Evolutionary conservation across 345 rosid genomes (phyloP), one percentile per base, ranked within the genome.

Genomic region (Salix caprea): DNA sequence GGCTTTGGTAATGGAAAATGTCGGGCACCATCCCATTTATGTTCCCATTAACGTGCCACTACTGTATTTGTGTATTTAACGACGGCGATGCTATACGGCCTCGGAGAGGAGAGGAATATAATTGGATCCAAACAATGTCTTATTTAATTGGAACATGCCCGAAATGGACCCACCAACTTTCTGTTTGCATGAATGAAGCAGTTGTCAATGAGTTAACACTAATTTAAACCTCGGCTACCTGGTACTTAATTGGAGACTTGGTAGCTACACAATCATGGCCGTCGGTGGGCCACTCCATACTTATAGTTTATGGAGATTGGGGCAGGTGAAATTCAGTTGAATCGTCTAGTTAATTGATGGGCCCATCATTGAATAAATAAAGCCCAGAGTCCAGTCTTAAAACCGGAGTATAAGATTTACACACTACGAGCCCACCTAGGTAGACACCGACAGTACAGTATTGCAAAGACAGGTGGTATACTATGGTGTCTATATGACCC

Each of bases 71-170:
- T 19, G n/a, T 10, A 21, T 54, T n/a, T 21, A 21, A 40, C 44
- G 44, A 40, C 8, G 44, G 44, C 44, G 56, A 18, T 6, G 56
- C 56, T 18, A 50, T 50, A 16, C 56, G 56, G 3, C 44, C 44
- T 40, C 16, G 50, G 14, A 46, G 6, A 3, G 50, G 6, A 5
- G 56, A 50, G 18, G 56, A 72, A 4, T 18, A 30, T 30, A 54
- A 52, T 19, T n/a, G 66, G 21, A 21, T 52, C 30, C 56, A 71
- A 46, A 73, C 65, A 54, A 34, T 52, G 74, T 71, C 28, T 72
- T 32, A n/a, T 15, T 11, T 72, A 14, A 19, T n/a, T 34, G 34
- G 12, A 56, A 36, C 23, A 19, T 24, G n/a, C 66, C 15, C 46
- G 6, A 19, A n/a, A n/a, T 26, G 21, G 65, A 16, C 68, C 76